Conservation (phyloP, 139 green algal genomes). For the Astrephomene gubernaculifera region DNA sequence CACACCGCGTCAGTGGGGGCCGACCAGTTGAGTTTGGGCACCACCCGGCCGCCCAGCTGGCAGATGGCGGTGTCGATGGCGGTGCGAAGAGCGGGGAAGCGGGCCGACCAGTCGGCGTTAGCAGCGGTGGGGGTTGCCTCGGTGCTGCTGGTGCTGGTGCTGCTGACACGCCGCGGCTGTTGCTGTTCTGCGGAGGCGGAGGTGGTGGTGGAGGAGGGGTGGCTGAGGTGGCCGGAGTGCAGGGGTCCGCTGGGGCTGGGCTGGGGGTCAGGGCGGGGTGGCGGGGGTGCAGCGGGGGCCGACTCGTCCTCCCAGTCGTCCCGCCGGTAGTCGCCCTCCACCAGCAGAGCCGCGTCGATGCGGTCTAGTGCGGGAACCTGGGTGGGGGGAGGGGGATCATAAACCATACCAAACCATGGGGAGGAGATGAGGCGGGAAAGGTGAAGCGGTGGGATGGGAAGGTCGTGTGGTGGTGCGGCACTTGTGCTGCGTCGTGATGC, state of each 20-base stretch:
- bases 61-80: constrained; percentile 70
- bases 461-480: no score
- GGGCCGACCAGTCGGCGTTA: constrained; percentile 17
- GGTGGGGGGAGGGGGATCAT: background rate
- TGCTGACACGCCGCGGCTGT: no score
- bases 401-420: no score
- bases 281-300: background rate
- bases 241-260: constrained; percentile 31
- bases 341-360: background rate
- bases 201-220: background rate
- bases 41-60: constrained; percentile 68
- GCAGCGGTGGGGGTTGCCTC: background rate
- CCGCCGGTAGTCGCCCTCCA: constrained; percentile 54
- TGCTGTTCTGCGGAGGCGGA: no score
- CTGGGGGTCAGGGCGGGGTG: background rate
- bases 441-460: no score
- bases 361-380: background rate
- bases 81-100: constrained; percentile 55
- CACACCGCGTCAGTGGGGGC: constrained; percentile 90
- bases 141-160: background rate
- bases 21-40: constrained; percentile 96
- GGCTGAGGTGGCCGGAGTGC: background rate
- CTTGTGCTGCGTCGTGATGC: no score
- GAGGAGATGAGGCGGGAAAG: background rate
- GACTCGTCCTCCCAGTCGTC: constrained; percentile 21